Evolutionary conservation across 2,329 filamentous ascomycete species (phyloP).

Genomic region (Westerdykella sp.): DNA sequence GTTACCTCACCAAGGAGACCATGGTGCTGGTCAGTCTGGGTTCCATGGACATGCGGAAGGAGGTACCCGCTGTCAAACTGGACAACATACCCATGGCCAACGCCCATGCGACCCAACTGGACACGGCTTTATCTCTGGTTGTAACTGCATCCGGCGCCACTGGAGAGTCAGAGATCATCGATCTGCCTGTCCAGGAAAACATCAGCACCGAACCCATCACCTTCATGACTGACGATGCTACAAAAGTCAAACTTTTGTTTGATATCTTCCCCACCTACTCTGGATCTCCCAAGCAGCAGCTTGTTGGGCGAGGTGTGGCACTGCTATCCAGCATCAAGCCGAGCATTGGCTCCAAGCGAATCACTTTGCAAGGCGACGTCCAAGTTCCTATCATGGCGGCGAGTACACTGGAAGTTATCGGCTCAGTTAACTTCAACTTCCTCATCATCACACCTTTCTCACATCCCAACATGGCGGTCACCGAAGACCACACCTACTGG

Average conservation of each 20-base stretch:
- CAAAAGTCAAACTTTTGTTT: constrained; percentile 83
- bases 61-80: constrained; percentile 71
- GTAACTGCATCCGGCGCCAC: constrained; percentile 78
- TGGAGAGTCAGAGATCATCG: constrained; percentile 82
- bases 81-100: constrained; percentile 82
- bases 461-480: constrained; percentile 90
- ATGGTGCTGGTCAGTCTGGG: constrained; percentile 90
- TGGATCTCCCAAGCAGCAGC: constrained; percentile 64
- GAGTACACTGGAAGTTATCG: constrained; percentile 80
- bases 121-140: constrained; percentile 87
- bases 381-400: constrained; percentile 85
- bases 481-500: constrained; percentile 90
- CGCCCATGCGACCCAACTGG: constrained; percentile 86
- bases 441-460: constrained; percentile 88
- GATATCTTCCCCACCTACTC: constrained; percentile 95
- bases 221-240: constrained; percentile 71
- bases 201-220: constrained; percentile 89
- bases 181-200: constrained; percentile 89
- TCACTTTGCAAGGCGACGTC: constrained; percentile 85
- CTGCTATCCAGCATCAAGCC: constrained; percentile 81
- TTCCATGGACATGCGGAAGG: constrained; percentile 88
- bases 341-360: constrained; percentile 75
- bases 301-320: constrained; percentile 83
- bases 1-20: constrained; percentile 82
- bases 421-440: constrained; percentile 94